Base-by-base conservation (phyloP, 352 stramenopile genomes). In the Phytopythium cucurbitacearum region DNA sequence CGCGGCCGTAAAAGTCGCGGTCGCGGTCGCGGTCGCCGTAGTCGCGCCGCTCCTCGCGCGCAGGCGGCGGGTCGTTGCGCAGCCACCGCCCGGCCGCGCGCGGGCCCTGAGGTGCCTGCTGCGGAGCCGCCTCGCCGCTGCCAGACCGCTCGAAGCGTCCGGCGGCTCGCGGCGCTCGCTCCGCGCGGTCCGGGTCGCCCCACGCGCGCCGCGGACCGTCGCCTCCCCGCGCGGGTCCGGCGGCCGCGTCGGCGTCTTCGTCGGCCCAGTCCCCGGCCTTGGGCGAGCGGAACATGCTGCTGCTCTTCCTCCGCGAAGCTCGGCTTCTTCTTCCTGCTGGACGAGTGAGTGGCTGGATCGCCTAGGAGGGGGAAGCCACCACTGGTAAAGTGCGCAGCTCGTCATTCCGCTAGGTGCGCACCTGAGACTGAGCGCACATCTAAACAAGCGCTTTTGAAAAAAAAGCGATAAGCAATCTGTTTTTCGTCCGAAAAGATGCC, bases 181-280 rank as follows among this genome's bases (percentile, higher is more conserved):
- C 45, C 15, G 42, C 35, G 33, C 43, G 38, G 49, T 65, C 58
- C 28, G 47, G 54, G n/a, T 57, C 48, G 7, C 46, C 49, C 34
- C 58, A 48, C 8, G 39, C 51, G 39, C 55, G 46, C 9, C 54
- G 57, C 7, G 38, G 46, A 15, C 32, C 7, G 51, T 11, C n/a
- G 36, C 42, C 12, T 36, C 15, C 15, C 43, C 11, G 9, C 46
- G 45, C 37, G 5, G 65, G 53, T n/a, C 61, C 21, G 21, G 66
- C 52, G 43, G 56, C n/a, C 39, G 59, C 52, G 55, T 75, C 82
- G 40, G 87, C 82, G 43, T 91, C 79, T 55, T 91, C 82, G 50
- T 75, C 82, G 48, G 80, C 82, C 80, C 82, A 91, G 64, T 88
- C 79, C 45, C 77, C 74, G 7, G 76, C 53, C 56, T 91, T 62